Evolutionary conservation across 148 eudicot species (phyloP).

Genomic region (Cornus kousa): DNA sequence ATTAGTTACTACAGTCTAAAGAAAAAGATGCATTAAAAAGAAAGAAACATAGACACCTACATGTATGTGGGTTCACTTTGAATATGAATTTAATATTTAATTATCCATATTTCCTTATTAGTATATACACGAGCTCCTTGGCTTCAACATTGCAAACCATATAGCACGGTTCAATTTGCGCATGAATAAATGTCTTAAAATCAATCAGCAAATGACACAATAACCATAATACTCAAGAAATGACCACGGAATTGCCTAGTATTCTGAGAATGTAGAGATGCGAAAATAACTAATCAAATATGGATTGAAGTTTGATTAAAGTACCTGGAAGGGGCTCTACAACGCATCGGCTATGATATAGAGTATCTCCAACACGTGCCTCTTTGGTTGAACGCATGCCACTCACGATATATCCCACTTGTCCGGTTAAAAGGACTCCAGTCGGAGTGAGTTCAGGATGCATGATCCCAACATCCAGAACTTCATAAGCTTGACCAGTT

Average conservation of each 20-base stretch:
- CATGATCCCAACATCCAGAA: conserved; percentile 91
- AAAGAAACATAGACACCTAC: background rate
- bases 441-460: conserved; percentile 92
- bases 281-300: background rate
- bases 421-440: conserved; percentile 88
- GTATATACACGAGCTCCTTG: background rate
- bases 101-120: background rate
- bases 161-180: background rate
- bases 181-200: background rate
- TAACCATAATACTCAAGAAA: background rate
- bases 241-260: background rate
- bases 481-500: conserved; percentile 81
- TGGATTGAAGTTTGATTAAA: background rate
- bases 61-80: background rate
- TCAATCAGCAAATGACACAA: no score
- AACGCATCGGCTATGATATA: conserved; percentile 50
- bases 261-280: background rate
- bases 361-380: conserved; percentile 95
- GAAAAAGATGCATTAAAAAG: background rate
- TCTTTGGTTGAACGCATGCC: conserved; percentile 98
- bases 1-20: background rate
- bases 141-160: background rate
- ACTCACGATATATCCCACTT: conserved; percentile 90
- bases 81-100: background rate
- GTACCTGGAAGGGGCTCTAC: conserved; percentile 95